These are phyloP conservation scores for Aspergillus novofumigatus DNA, from an alignment of 2,329 filamentous ascomycete species.

Conservation along the genomic window DNA sequence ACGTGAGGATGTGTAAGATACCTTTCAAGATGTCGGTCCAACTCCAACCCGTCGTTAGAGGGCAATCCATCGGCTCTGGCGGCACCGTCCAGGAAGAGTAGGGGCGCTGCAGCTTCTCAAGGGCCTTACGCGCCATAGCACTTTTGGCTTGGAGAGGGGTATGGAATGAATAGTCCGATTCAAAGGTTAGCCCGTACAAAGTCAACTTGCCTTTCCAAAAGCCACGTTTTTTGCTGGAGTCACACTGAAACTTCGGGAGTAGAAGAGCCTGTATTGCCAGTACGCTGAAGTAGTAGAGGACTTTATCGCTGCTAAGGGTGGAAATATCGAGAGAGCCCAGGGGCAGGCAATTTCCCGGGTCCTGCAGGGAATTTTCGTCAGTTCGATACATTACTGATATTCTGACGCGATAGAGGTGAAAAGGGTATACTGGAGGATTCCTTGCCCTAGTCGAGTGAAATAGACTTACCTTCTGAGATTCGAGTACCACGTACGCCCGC, in stretches of 20 bases:
- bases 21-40: constrained; percentile 28
- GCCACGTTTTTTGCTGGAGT: constrained; percentile 5
- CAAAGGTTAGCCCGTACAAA: constrained; percentile 27
- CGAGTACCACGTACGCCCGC: not conserved
- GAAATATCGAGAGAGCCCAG: constrained; percentile 6
- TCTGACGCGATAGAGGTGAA: not conserved
- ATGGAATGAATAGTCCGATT: constrained; percentile 6
- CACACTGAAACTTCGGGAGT: constrained; percentile 23
- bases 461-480: not conserved
- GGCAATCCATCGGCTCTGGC: constrained; percentile 18
- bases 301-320: constrained; percentile 13
- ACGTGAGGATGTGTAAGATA: constrained; percentile 4
- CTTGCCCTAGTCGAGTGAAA: not conserved
- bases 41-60: constrained; percentile 17
- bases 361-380: not conserved
- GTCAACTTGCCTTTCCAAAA: constrained; percentile 26
- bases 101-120: constrained; percentile 20
- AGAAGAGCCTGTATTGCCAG: constrained; percentile 23
- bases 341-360: not conserved
- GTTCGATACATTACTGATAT: not conserved
- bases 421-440: not conserved
- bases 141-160: constrained; percentile 19
- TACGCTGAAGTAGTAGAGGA: constrained; percentile 32
- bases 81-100: constrained; percentile 27
- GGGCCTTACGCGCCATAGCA: constrained; percentile 23